These are phyloP conservation scores for Verticillium alfalfae DNA, from an alignment of 2,329 filamentous ascomycete species.

Conservation along the genomic window DNA sequence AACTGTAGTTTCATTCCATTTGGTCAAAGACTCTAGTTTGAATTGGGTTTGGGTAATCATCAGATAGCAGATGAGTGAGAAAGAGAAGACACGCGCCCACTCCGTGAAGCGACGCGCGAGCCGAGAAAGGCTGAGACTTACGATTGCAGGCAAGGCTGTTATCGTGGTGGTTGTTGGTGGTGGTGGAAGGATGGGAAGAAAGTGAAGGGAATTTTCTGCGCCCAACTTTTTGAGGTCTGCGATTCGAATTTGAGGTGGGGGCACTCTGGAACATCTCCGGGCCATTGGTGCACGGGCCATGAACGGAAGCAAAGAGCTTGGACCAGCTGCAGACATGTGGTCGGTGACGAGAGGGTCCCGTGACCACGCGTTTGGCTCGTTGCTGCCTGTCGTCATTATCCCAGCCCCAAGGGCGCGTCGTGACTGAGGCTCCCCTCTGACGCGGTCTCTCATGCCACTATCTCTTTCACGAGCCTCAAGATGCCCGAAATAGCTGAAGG, in stretches of 20 bases:
- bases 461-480: conserved; percentile 5
- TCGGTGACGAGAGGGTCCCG: conserved; percentile 16
- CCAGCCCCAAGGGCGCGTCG: neutral
- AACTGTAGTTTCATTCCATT: conserved; percentile 74
- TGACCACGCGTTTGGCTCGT: conserved; percentile 14
- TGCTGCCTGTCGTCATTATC: neutral
- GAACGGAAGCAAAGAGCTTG: conserved; percentile 3
- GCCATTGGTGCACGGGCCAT: conserved; percentile 10
- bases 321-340: neutral
- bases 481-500: conserved; percentile 64
- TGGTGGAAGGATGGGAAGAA: conserved; percentile 5
- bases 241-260: conserved; percentile 6
- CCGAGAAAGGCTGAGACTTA: conserved; percentile 12
- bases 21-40: conserved; percentile 98
- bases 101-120: neutral
- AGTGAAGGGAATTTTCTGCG: conserved; percentile 15
- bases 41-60: conserved; percentile 79
- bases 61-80: conserved; percentile 39
- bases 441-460: no score
- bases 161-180: conserved; percentile 9
- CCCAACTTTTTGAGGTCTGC: conserved; percentile 7
- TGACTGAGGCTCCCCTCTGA: neutral
- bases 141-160: conserved; percentile 13
- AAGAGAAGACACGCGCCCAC: neutral
- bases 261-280: conserved; percentile 10